These are phyloP conservation scores for Hyaloperonospora brassicae DNA, from an alignment of 352 stramenopile species.

Conservation along the genomic window DNA sequence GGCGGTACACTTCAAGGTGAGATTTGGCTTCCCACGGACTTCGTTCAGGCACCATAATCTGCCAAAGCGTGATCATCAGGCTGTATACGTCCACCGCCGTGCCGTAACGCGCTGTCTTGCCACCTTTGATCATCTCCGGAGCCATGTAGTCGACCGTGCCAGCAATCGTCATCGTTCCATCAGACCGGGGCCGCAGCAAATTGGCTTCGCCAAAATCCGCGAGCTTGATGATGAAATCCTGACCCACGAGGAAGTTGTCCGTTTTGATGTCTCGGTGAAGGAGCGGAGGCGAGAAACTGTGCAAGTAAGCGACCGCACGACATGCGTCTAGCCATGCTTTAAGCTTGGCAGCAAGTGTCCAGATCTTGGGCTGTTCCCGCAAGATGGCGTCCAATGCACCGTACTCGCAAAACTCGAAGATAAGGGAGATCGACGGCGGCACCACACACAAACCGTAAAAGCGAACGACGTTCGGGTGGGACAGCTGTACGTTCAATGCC, in stretches of 20 bases:
- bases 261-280: constrained; percentile 84
- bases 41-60: constrained; percentile 73
- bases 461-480: constrained; percentile 74
- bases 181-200: constrained; percentile 59
- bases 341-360: constrained; percentile 63
- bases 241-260: constrained; percentile 76
- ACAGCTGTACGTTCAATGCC: constrained; percentile 70
- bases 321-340: constrained; percentile 82
- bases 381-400: constrained; percentile 60
- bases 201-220: constrained; percentile 83
- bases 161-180: constrained; percentile 81
- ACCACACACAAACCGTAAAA: constrained; percentile 81
- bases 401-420: constrained; percentile 85
- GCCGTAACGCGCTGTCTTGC: constrained; percentile 71
- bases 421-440: constrained; percentile 74
- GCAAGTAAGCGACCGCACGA: constrained; percentile 70
- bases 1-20: constrained; percentile 76
- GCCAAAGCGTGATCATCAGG: constrained; percentile 82
- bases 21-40: constrained; percentile 69
- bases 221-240: constrained; percentile 75
- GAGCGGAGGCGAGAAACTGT: constrained; percentile 74
- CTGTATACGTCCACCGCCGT: constrained; percentile 80
- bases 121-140: constrained; percentile 75
- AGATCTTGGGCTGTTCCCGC: constrained; percentile 39
- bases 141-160: constrained; percentile 85